These are phyloP conservation scores for Acanthamoeba healyi DNA, from an alignment of 208 protist genomes.

Conservation along the genomic window DNA sequence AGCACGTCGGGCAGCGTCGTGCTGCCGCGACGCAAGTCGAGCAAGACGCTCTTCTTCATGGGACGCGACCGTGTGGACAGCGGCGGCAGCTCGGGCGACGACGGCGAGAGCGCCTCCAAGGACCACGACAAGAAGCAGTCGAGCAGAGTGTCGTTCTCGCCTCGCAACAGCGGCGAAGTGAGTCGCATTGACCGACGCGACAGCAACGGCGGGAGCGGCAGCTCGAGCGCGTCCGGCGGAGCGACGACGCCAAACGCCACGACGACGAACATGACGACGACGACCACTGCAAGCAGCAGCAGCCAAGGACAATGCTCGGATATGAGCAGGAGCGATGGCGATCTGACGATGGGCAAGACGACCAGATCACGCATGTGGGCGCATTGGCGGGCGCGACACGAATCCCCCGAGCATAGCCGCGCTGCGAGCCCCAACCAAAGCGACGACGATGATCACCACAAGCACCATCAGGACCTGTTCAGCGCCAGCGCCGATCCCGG, in stretches of 20 bases:
- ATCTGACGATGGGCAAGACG: neutral
- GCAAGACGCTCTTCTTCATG: constrained; percentile 35
- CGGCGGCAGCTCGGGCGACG: constrained; percentile 14
- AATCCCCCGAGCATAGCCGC: neutral
- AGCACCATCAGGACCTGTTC: neutral
- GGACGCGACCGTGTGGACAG: constrained; percentile 29
- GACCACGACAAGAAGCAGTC: neutral
- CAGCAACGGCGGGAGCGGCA: neutral
- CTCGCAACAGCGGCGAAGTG: constrained; percentile 8
- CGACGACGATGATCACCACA: neutral
- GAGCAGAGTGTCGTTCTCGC: neutral
- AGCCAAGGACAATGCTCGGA: no score
- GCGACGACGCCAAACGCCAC: neutral
- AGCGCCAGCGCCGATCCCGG: neutral
- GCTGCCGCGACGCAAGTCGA: neutral
- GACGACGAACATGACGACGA: neutral
- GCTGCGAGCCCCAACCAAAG: neutral
- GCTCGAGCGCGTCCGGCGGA: neutral
- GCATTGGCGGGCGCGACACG: neutral
- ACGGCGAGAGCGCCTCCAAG: neutral
- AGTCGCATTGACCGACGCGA: neutral
- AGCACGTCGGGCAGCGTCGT: neutral
- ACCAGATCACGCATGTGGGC: neutral
- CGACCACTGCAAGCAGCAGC: neutral
- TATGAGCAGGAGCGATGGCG: no score